Conservation (phyloP, 371 early-diverging fungal species). For the Mucor velutinosus region DNA sequence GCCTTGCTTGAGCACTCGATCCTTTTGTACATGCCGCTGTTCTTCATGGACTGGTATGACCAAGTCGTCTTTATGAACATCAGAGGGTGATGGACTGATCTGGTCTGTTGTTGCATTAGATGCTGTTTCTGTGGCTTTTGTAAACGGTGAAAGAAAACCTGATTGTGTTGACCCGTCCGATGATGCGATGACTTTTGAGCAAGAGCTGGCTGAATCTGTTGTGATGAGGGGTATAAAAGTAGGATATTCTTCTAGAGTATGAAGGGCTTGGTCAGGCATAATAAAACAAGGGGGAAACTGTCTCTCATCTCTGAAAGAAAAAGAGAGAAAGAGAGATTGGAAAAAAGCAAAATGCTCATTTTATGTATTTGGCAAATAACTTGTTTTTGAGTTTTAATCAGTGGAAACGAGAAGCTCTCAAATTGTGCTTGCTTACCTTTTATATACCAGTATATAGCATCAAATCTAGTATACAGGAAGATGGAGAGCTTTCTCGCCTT, state of each 20-base stretch:
- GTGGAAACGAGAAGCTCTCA: background rate
- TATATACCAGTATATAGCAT: background rate
- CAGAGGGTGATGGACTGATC: background rate
- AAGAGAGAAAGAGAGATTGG: background rate
- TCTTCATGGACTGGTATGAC: background rate
- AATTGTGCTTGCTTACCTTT: constrained; percentile 1
- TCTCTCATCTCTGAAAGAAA: background rate
- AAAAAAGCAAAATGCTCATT: background rate
- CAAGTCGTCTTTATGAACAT: background rate
- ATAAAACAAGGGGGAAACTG: background rate
- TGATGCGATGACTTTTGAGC: background rate
- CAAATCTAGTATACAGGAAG: background rate
- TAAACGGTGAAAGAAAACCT: background rate
- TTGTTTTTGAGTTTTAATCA: constrained; percentile 3
- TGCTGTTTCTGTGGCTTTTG: background rate
- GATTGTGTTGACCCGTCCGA: background rate
- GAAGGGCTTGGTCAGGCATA: background rate
- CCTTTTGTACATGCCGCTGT: background rate
- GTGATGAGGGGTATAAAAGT: background rate
- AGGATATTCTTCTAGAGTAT: background rate
- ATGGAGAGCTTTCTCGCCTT: background rate
- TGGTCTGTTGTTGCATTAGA: background rate
- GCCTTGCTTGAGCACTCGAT: constrained; percentile 13
- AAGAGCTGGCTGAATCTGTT: background rate
- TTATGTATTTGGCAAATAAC: constrained; percentile 1